Evolutionary conservation across 345 rosid genomes (phyloP).

Genomic region (Corymbia maculata): DNA sequence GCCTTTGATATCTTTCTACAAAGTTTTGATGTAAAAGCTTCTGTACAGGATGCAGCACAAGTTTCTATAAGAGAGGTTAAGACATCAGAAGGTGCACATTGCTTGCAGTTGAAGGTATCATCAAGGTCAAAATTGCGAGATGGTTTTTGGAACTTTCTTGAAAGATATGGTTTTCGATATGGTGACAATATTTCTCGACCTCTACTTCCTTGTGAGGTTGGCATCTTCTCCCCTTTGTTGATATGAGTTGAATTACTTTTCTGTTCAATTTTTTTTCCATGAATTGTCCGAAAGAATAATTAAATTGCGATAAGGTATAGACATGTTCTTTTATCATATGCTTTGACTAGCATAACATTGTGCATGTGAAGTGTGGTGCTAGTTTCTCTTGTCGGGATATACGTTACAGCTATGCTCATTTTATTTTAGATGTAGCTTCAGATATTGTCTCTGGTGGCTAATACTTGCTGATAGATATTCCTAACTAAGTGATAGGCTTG

Average conservation of each 20-base stretch:
- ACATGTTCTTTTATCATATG: not conserved
- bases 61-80: constrained; percentile 47
- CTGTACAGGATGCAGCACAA: constrained; percentile 52
- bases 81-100: constrained; percentile 50
- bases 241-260: not conserved
- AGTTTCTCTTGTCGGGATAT: not conserved
- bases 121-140: constrained; percentile 25
- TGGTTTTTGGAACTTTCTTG: constrained; percentile 72
- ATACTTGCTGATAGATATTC: not conserved
- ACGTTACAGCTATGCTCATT: not conserved
- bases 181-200: constrained; percentile 41
- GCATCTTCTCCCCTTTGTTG: not conserved
- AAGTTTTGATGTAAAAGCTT: not conserved
- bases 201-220: constrained; percentile 90
- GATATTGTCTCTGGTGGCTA: not conserved
- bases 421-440: not conserved
- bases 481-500: not conserved
- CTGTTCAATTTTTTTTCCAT: not conserved
- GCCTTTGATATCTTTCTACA: not conserved
- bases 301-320: not conserved
- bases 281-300: not conserved
- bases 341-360: not conserved
- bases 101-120: constrained; percentile 63
- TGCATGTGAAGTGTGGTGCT: not conserved
- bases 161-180: constrained; percentile 83